A percentile compares a stretch with the other conserved stretches of the same genome.
Evolutionary conservation across 129 eudicot species (phyloP).

Genomic region (Silybum marianum): DNA sequence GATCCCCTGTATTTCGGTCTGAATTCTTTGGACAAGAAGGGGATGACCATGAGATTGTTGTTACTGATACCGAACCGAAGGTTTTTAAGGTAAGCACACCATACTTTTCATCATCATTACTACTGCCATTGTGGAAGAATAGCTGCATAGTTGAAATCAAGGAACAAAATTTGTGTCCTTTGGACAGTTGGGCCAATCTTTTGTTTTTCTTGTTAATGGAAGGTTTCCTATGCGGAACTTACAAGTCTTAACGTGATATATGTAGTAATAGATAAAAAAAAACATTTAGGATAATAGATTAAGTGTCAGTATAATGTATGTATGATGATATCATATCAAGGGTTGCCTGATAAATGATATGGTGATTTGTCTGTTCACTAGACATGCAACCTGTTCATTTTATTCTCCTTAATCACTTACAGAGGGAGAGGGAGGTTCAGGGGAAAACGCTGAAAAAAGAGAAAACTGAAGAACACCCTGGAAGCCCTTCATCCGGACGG

Average conservation of each 20-base stretch:
- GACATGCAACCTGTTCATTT: background rate
- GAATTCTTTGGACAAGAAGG: conserved; percentile 45
- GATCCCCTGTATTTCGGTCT: conserved; percentile 63
- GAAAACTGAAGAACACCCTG: no score
- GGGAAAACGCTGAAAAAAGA: no score
- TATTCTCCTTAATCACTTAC: background rate
- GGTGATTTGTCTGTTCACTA: no score
- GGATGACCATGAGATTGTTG: conserved; percentile 47
- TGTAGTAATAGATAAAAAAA: background rate
- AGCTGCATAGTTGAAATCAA: background rate
- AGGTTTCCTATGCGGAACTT: background rate
- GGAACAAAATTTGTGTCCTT: background rate
- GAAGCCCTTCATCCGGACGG: no score
- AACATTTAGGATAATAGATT: background rate
- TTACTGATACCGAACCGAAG: conserved; percentile 63
- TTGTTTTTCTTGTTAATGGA: background rate
- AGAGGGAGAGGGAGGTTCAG: no score
- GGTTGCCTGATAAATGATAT: no score
- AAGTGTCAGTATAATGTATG: background rate
- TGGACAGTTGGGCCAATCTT: background rate
- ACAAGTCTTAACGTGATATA: background rate
- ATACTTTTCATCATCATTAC: background rate
- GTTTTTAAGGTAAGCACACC: conserved; percentile 56
- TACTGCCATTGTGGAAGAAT: background rate
- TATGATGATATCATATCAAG: background rate